These are phyloP conservation scores for Heteromeles arbutifolia DNA, from an alignment of 306 rosid genomes.

Conservation along the genomic window DNA sequence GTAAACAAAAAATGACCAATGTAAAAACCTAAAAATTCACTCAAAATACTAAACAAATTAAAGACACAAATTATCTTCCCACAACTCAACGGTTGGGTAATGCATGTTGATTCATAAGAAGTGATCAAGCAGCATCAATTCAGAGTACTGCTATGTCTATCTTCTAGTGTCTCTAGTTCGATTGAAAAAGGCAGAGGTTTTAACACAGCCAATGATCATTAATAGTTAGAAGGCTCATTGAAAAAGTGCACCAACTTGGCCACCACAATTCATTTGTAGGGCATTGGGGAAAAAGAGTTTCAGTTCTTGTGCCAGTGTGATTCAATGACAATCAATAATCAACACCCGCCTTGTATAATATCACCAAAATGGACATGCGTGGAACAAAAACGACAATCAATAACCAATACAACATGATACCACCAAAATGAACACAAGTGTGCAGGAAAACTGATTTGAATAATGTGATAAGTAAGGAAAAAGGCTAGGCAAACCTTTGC, in stretches of 20 bases:
- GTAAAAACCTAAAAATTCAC: background rate
- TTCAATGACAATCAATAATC: no score
- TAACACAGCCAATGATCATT: no score
- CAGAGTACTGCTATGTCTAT: background rate
- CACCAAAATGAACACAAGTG: background rate
- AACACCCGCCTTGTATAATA: no score
- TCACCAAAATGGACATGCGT: no score
- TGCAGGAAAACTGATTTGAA: background rate
- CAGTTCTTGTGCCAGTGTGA: slow-evolving; percentile 50
- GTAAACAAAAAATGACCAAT: background rate
- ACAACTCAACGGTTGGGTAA: background rate
- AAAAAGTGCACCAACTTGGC: slow-evolving; percentile 54
- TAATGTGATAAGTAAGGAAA: background rate
- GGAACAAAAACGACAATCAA: background rate
- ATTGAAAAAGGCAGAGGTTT: no score
- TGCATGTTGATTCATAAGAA: background rate
- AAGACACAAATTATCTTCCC: background rate
- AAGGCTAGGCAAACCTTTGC: slow-evolving; percentile 53
- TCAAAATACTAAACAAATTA: background rate
- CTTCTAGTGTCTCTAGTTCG: background rate
- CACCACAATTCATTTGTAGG: slow-evolving; percentile 84
- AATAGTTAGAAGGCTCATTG: no score
- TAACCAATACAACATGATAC: background rate
- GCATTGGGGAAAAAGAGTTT: slow-evolving; percentile 85
- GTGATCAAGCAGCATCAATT: background rate